phyloP scores from a whole-genome alignment of 352 stramenopile genomes.

The Globisporangium recalcitrans region DNA sequence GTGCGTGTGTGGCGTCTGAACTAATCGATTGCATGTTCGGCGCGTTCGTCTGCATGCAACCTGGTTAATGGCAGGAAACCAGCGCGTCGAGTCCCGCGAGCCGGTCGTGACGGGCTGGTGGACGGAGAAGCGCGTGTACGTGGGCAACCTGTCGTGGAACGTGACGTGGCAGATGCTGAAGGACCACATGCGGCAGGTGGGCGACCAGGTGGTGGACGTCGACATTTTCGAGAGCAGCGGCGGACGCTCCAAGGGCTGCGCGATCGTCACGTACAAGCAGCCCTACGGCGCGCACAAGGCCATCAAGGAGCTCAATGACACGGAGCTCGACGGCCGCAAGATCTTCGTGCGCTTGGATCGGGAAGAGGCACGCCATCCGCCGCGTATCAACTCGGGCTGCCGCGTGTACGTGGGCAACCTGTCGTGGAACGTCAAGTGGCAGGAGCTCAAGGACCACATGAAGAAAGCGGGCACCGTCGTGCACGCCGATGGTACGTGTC shows the following conservation, averaged over 20 bases:
- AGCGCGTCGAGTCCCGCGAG: neutral
- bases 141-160: conserved; percentile 83
- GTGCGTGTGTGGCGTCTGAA: neutral
- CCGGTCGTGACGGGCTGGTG: neutral
- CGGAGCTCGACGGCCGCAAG: conserved; percentile 87
- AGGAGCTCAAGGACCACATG: conserved; percentile 96
- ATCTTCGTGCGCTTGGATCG: conserved; percentile 95
- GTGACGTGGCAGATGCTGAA: conserved; percentile 81
- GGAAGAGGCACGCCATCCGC: conserved; percentile 39
- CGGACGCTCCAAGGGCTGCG: conserved; percentile 89
- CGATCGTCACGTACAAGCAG: conserved; percentile 90
- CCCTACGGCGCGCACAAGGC: conserved; percentile 77
- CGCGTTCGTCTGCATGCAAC: too few relatives aligned
- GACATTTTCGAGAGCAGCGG: conserved; percentile 58
- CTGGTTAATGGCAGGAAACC: neutral
- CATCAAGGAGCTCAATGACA: conserved; percentile 87
- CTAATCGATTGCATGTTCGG: neutral
- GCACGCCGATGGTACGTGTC: conserved; percentile 58
- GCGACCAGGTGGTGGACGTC: conserved; percentile 60
- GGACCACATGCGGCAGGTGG: conserved; percentile 66
- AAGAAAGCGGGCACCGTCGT: conserved; percentile 79
- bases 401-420: conserved; percentile 91
- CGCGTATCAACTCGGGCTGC: conserved; percentile 36
- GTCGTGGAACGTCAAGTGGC: conserved; percentile 90
- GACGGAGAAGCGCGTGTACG: conserved; percentile 58